Conservation (phyloP, 768 basidiomycete genomes). For the Hemileccinum rubropunctum region DNA sequence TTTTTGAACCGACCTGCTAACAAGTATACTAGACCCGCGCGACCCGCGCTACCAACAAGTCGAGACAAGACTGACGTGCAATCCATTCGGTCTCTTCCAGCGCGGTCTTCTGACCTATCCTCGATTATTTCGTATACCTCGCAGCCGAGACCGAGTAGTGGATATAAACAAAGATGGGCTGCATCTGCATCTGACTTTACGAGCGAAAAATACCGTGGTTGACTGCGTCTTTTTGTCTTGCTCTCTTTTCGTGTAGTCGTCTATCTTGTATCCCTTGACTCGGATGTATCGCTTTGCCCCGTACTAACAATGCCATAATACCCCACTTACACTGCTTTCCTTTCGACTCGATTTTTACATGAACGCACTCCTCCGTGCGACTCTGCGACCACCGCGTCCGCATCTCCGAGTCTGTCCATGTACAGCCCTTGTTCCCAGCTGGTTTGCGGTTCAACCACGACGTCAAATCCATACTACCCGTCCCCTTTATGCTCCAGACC, state of each 20-base stretch:
- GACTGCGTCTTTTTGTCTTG: background rate
- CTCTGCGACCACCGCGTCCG: conserved; percentile 2
- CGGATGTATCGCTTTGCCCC: conserved; percentile 10
- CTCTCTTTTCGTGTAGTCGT: background rate
- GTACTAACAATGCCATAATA: background rate
- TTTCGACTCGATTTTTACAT: no score
- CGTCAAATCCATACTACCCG: conserved; percentile 18
- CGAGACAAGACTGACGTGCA: conserved; percentile 5
- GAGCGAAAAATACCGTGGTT: conserved; percentile 15
- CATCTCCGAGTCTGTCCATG: background rate
- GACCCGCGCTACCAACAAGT: background rate
- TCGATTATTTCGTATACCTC: background rate
- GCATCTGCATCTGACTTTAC: conserved; percentile 20
- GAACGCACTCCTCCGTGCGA: conserved; percentile 2
- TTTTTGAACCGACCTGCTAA: conserved; percentile 1
- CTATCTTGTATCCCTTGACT: background rate
- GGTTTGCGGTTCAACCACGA: background rate
- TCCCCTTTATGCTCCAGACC: conserved; percentile 11
- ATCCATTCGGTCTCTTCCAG: background rate
- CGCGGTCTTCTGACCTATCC: background rate
- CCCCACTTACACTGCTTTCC: no score
- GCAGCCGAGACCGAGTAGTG: background rate
- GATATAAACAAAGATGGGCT: conserved; percentile 24
- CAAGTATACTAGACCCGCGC: conserved; percentile 5
- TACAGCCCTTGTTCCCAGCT: background rate